Conservation (phyloP, 2,329 filamentous ascomycete genomes). For the Neofusicoccum laricinum region DNA sequence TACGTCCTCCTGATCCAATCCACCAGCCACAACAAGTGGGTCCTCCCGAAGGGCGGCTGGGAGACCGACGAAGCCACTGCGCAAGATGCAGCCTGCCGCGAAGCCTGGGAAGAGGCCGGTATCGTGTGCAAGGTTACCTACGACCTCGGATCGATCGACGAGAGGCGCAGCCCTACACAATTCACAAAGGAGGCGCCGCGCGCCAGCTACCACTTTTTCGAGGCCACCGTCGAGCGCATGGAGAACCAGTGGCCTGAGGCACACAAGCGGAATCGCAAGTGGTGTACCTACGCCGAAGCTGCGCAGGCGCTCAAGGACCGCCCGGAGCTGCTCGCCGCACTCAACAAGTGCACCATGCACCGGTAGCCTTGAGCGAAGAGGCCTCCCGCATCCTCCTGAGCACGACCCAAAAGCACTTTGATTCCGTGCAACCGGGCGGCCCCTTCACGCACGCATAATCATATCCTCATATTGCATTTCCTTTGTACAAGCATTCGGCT, state of each 20-base stretch:
- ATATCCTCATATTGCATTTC: conserved; percentile 14
- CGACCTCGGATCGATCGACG: conserved; percentile 82
- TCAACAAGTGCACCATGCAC: conserved; percentile 69
- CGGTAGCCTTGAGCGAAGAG: conserved; percentile 26
- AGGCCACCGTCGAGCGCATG: conserved; percentile 83
- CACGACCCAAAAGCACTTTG: background rate
- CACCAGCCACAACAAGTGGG: conserved; percentile 87
- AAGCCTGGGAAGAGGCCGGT: conserved; percentile 98
- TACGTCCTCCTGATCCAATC: conserved; percentile 93
- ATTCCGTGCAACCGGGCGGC: background rate
- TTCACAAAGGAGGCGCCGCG: conserved; percentile 65
- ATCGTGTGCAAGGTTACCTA: conserved; percentile 81
- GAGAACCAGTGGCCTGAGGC: conserved; percentile 89
- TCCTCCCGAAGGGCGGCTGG: conserved; percentile 96
- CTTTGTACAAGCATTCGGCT: conserved; percentile 16
- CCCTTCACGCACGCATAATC: conserved; percentile 6
- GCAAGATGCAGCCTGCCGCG: conserved; percentile 77
- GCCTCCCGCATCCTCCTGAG: background rate
- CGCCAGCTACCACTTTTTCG: conserved; percentile 75
- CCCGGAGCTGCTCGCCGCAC: conserved; percentile 83
- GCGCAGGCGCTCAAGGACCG: conserved; percentile 70
- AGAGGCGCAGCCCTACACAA: conserved; percentile 63
- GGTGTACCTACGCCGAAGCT: conserved; percentile 86
- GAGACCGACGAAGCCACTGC: conserved; percentile 88
- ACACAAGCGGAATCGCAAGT: conserved; percentile 84